A percentile compares a stretch with the other conserved stretches of the same genome.
phyloP scores from a whole-genome alignment of 768 basidiomycete species.

The Rhizopogon rudus region DNA sequence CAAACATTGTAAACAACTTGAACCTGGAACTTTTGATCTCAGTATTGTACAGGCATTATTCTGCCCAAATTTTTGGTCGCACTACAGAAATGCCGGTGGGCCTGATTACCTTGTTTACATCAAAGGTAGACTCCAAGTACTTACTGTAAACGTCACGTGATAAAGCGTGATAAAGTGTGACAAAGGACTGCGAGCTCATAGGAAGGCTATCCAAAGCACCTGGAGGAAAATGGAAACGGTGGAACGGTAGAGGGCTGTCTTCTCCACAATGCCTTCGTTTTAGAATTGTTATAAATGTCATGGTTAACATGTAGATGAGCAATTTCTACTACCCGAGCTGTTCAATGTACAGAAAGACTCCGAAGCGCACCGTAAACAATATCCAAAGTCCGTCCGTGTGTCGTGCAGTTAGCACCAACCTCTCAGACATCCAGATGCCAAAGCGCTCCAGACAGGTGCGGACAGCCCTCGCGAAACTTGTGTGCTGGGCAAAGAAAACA shows the following conservation, averaged over 20 bases:
- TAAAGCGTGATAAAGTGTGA: neutral
- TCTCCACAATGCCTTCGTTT: neutral
- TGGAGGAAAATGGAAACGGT: neutral
- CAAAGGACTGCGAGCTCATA: neutral
- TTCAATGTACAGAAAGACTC: neutral
- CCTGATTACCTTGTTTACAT: too few species aligned
- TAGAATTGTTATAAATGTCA: neutral
- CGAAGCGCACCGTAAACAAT: neutral
- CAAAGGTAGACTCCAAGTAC: neutral
- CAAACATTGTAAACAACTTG: too few species aligned
- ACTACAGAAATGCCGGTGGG: too few species aligned
- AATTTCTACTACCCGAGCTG: neutral
- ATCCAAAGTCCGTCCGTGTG: neutral
- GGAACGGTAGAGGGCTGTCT: neutral
- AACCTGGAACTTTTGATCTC: too few species aligned
- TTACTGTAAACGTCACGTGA: slow-evolving; percentile 1
- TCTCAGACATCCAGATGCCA: too few species aligned
- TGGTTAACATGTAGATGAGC: neutral
- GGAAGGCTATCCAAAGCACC: neutral
- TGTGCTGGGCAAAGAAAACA: too few species aligned
- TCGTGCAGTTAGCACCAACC: neutral
- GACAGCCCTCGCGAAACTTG: too few species aligned
- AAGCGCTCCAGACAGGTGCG: too few species aligned
- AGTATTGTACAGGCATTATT: too few species aligned
- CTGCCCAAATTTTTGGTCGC: too few species aligned